Evolutionary conservation across 495 filamentous ascomycete genomes (phyloP).

Genomic region (Penicillium subrubescens): DNA sequence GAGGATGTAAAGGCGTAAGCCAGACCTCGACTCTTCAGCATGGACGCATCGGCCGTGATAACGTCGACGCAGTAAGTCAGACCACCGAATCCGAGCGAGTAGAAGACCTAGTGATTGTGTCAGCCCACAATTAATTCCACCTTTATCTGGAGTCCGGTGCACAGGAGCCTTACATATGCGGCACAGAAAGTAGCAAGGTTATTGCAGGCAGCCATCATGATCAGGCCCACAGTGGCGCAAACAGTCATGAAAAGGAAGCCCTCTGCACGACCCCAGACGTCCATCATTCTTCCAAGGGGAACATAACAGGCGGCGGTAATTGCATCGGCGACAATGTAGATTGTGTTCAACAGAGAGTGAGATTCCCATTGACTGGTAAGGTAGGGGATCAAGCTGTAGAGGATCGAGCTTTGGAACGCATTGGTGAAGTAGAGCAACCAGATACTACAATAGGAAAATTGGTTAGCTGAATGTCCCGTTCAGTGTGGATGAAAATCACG

Average conservation of each 20-base stretch:
- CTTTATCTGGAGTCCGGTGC: neutral
- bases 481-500: neutral
- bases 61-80: slow-evolving; percentile 55
- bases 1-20: slow-evolving; percentile 59
- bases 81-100: slow-evolving; percentile 55
- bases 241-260: slow-evolving; percentile 51
- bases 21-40: slow-evolving; percentile 58
- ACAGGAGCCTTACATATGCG: slow-evolving; percentile 40
- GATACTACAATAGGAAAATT: slow-evolving; percentile 34
- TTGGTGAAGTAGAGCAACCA: slow-evolving; percentile 52
- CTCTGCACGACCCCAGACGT: slow-evolving; percentile 63
- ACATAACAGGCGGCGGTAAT: slow-evolving; percentile 45
- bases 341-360: slow-evolving; percentile 60
- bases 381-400: slow-evolving; percentile 33
- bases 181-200: slow-evolving; percentile 52
- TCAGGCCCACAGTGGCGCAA: slow-evolving; percentile 42
- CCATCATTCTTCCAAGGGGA: slow-evolving; percentile 67
- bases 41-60: slow-evolving; percentile 63
- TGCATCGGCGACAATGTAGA: slow-evolving; percentile 55
- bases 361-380: slow-evolving; percentile 54
- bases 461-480: neutral
- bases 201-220: slow-evolving; percentile 54
- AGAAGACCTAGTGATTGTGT: slow-evolving; percentile 36
- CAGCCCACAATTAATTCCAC: neutral
- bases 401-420: slow-evolving; percentile 41